Evolutionary conservation across 495 filamentous ascomycete species (phyloP).

Genomic region (Penicillium dipodomyicola): DNA sequence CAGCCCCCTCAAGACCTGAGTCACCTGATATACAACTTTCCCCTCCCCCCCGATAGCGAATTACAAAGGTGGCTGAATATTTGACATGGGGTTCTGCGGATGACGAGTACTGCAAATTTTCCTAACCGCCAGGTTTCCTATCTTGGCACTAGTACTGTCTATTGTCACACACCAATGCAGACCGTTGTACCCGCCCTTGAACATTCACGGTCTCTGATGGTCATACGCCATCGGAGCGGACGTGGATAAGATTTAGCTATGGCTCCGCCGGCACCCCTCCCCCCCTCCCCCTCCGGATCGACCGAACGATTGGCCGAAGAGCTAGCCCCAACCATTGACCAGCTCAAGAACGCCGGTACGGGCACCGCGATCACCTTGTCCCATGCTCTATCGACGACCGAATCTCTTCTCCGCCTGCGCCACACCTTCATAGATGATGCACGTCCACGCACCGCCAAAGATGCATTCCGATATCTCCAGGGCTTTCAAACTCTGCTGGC

Average conservation of each 20-base stretch:
- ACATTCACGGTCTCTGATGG: conserved; percentile 44
- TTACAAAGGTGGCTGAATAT: conserved; percentile 17
- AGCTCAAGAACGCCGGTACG: conserved; percentile 39
- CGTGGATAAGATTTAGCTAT: conserved; percentile 42
- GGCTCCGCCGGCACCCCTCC: conserved; percentile 42
- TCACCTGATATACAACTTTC: conserved; percentile 25
- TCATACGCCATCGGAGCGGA: conserved; percentile 37
- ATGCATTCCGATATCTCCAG: conserved; percentile 76
- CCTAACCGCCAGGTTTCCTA: conserved; percentile 1
- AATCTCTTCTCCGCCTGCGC: conserved; percentile 47
- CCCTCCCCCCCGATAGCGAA: conserved; percentile 17
- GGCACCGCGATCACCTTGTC: conserved; percentile 26
- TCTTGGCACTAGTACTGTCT: conserved; percentile 21
- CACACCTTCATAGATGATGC: conserved; percentile 56
- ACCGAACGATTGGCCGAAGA: conserved; percentile 59
- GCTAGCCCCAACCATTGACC: conserved; percentile 57
- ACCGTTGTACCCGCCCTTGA: conserved; percentile 37
- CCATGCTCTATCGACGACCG: conserved; percentile 35
- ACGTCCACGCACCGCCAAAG: conserved; percentile 52
- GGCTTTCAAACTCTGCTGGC: conserved; percentile 77
- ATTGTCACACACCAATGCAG: conserved; percentile 42
- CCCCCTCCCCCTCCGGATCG: conserved; percentile 61
- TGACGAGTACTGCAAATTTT: conserved; percentile 9
- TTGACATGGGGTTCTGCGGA: conserved; percentile 4
- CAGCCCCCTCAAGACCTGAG: conserved; percentile 9